Base-by-base conservation (phyloP, 805 yeast species). In the Yamadazyma paraphyllophila region DNA sequence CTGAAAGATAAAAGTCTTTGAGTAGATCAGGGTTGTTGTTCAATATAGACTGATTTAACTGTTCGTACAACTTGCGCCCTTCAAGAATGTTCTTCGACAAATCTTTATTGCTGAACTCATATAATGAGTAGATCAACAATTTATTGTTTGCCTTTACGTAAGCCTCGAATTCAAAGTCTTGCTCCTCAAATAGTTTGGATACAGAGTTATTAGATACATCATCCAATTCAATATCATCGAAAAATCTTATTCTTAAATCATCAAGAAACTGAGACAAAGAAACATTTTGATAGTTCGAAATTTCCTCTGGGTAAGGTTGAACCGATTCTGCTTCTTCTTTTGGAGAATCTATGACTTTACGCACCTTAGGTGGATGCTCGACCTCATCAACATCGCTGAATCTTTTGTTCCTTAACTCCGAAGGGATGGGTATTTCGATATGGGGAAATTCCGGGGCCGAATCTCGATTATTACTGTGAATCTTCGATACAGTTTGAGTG, bases 31-130 rank as follows among this genome's bases (percentile, higher is more conserved):
- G 82, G 42, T 76, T 79, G 35, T 76, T 74, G 11, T 62, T 69
- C 16, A 54, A 52, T 3, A 74, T 71, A 16, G 75, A 77, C n/a
- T 64, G 63, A 43, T 77, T 77, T 35, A 79, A 65, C 43, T 75
- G 73, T 1, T 71, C 67, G 50, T 78, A 79, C 9, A 73, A 61
- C 10, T 55, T 62, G 44, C 72, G 68, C 0, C 83, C 83, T 37
- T 78, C 78, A 9, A 59, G 56, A 30, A 81, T 74, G 46, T 77
- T 77, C 30, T 71, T 72, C n/a, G 66, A 60, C 44, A 82, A 59
- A 50, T 82, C 85, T 33, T 72, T 69, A 50, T 80, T 73, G 45
- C 82, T 76, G 49, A 80, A 78, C 27, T 78, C 77, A 51, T 71
- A 74, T 52, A 81, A 66, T 38, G 78, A 79, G 24, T 76, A 59